A percentile compares a stretch with the other conserved stretches of the same genome.
Evolutionary conservation across 805 yeast species (phyloP).

Genomic region (Candida pini): DNA sequence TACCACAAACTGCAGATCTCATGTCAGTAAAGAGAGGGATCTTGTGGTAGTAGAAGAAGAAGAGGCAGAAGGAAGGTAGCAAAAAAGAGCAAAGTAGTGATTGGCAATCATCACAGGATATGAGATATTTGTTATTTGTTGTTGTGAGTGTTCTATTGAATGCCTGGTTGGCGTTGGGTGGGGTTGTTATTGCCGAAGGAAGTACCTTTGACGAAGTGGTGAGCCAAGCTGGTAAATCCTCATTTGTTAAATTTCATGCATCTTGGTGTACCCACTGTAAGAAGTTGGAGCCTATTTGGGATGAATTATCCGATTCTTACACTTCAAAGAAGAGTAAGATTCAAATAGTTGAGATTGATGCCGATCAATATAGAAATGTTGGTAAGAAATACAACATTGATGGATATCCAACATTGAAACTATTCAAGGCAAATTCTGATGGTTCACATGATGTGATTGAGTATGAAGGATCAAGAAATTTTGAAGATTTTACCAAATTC

Average conservation of each 20-base stretch:
- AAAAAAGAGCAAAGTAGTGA: too few species aligned
- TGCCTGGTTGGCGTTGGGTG: conserved; percentile 14
- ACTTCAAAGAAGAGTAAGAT: conserved; percentile 14
- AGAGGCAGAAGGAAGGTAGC: too few species aligned
- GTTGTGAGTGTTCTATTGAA: too few species aligned
- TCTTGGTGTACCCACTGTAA: conserved; percentile 73
- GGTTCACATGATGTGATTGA: conserved; percentile 38
- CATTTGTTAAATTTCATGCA: conserved; percentile 72
- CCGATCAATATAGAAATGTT: conserved; percentile 49
- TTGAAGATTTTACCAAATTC: conserved; percentile 45
- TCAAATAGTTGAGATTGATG: conserved; percentile 47
- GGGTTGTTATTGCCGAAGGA: conserved; percentile 41
- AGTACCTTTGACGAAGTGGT: conserved; percentile 50
- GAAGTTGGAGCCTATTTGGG: conserved; percentile 46
- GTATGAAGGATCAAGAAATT: conserved; percentile 49
- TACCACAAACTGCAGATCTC: too few species aligned
- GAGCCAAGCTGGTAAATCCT: conserved; percentile 57
- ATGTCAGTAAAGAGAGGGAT: too few species aligned
- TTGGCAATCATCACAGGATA: too few species aligned
- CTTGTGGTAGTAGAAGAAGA: too few species aligned
- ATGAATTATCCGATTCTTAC: conserved; percentile 21
- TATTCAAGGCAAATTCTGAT: conserved; percentile 37
- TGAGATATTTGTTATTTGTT: too few species aligned
- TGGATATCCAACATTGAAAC: conserved; percentile 62
- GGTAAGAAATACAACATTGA: conserved; percentile 45